Base-by-base conservation (phyloP, 2,329 filamentous ascomycete genomes). In the Neonectria faginata region DNA sequence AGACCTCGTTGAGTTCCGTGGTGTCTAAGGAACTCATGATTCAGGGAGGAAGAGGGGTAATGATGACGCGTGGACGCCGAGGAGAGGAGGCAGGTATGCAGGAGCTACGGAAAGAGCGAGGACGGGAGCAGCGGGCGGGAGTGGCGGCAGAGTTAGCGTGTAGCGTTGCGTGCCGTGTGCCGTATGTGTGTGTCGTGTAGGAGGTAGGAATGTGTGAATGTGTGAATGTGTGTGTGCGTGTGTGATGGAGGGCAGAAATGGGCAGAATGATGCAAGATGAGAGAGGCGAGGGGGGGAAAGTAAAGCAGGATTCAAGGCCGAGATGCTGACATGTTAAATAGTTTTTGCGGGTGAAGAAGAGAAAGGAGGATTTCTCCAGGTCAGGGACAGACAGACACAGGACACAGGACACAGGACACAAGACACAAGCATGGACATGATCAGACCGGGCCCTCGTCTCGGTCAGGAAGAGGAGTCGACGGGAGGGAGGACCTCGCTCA, bases 1-100 rank as follows among this genome's bases (percentile, higher is more conserved):
- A 29, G 65, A 69, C 65, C 68, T 73, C 71, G 54, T 56, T 71
- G 14, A 65, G 57, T 66, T 61, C 62, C 39, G 64, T 60, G 42
- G 54, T 51, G 47, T 72, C 67, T 50, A 62, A 56, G 18, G 69
- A 57, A 68, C 62, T 74, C 72, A 74, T 74, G 66, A 65, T 72
- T 70, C 29, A 66, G 22, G 51, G 61, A 61, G 55, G 62, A 62
- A 61, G 60, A 70, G 56, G 59, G 55, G 65, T 57, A 53, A 48
- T 25, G 57, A 62, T 57, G 55, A 57, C 47, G 60, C 47, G 55
- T 25, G 25, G 48, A 59, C n/a, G 39, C 53, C 10, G 39, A 29
- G 25, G 50, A 54, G 45, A 33, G 31, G 45, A 11, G 22, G 25
- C 47, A 36, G 27, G 25, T 41, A 22, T 44, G 47, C 27, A 22